Evolutionary conservation across 129 eudicot species (phyloP).

Genomic region (Tagetes erecta): DNA sequence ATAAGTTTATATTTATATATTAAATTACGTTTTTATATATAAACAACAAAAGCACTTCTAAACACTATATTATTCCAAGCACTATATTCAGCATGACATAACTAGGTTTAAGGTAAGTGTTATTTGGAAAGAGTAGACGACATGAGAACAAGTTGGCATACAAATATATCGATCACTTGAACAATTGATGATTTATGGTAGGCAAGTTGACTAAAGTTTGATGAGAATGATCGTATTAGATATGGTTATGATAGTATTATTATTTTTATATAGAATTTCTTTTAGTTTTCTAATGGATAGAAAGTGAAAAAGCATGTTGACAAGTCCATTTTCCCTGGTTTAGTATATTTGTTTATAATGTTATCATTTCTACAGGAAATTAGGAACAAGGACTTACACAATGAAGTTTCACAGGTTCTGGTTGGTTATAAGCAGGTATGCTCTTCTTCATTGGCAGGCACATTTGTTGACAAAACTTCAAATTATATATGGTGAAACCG

Average conservation of each 20-base stretch:
- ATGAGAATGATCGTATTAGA: background rate
- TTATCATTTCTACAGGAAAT: conserved; percentile 61
- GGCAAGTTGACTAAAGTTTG: background rate
- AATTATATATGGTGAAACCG: background rate
- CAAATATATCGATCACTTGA: too few species aligned
- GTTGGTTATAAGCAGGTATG: conserved; percentile 93
- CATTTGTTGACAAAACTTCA: background rate
- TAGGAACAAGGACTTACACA: conserved; percentile 77
- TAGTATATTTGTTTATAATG: background rate
- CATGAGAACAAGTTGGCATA: background rate
- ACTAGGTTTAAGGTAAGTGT: background rate
- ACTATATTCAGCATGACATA: background rate
- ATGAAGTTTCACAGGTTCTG: conserved; percentile 80
- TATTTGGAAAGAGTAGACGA: background rate
- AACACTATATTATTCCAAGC: background rate
- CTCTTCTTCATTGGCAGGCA: background rate
- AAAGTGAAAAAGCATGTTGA: background rate
- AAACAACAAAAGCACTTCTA: background rate
- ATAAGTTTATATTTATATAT: too few species aligned
- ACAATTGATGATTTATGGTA: too few species aligned
- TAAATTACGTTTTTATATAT: background rate
- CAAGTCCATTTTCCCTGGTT: background rate
- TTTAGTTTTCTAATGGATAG: background rate
- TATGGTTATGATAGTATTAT: conserved; percentile 6
- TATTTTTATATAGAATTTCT: background rate